Conservation (phyloP, 2,329 filamentous ascomycete species). For the Ophiocordyceps robertsii region DNA sequence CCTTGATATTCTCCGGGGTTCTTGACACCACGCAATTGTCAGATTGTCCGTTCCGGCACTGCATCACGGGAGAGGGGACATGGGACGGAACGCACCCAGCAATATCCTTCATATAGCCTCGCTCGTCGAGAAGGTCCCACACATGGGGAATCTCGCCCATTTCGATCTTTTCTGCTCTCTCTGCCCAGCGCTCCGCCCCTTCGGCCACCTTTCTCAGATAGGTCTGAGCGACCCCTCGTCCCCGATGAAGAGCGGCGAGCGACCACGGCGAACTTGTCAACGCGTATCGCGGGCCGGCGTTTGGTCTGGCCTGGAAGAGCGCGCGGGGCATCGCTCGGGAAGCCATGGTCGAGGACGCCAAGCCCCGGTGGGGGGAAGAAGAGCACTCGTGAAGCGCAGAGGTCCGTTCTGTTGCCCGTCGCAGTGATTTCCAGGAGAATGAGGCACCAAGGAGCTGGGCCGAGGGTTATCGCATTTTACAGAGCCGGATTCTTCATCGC, state of each 20-base stretch:
- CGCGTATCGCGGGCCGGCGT: slow-evolving; percentile 11
- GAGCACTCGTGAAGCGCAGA: neutral
- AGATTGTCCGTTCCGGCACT: neutral
- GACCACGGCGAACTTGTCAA: slow-evolving; percentile 7
- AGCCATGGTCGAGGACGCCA: slow-evolving; percentile 12
- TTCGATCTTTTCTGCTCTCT: slow-evolving; percentile 31
- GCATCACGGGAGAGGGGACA: neutral
- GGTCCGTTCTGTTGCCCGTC: no score
- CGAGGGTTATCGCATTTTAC: no score
- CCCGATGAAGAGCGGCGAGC: slow-evolving; percentile 10
- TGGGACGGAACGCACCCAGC: slow-evolving; percentile 44
- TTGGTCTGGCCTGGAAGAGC: slow-evolving; percentile 8
- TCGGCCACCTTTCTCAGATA: slow-evolving; percentile 28
- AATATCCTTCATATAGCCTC: slow-evolving; percentile 61
- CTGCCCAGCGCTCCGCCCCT: slow-evolving; percentile 33
- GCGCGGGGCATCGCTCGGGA: slow-evolving; percentile 10
- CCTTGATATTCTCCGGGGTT: slow-evolving; percentile 40
- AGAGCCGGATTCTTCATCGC: no score
- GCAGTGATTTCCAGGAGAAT: no score
- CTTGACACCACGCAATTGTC: slow-evolving; percentile 11
- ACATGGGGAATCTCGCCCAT: slow-evolving; percentile 37
- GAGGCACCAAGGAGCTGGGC: no score
- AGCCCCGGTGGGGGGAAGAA: neutral
- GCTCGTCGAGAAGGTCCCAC: slow-evolving; percentile 53
- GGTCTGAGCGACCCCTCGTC: slow-evolving; percentile 25